These are phyloP conservation scores for Annulohypoxylon truncatum DNA, from an alignment of 2,329 filamentous ascomycete genomes.

Conservation along the genomic window DNA sequence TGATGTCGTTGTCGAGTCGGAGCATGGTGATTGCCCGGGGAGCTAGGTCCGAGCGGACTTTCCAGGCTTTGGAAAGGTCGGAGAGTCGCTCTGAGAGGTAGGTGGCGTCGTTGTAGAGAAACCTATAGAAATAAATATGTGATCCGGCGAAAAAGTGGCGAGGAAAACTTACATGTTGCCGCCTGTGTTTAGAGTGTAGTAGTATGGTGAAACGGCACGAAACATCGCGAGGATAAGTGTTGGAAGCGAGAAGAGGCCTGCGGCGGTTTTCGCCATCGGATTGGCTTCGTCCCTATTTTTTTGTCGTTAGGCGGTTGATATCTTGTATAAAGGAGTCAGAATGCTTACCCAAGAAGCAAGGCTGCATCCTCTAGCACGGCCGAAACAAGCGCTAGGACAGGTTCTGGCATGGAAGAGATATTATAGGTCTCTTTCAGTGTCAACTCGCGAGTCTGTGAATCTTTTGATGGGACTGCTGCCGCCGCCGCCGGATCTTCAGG, in stretches of 20 bases:
- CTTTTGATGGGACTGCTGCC: slow-evolving; percentile 30
- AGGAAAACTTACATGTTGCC: slow-evolving; percentile 69
- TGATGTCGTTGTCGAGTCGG: slow-evolving; percentile 69
- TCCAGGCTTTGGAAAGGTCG: slow-evolving; percentile 64
- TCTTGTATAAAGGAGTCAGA: background rate
- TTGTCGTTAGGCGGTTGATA: slow-evolving; percentile 20
- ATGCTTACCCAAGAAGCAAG: slow-evolving; percentile 63
- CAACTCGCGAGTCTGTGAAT: slow-evolving; percentile 68
- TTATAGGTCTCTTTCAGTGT: slow-evolving; percentile 87
- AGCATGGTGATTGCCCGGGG: slow-evolving; percentile 65
- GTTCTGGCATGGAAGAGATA: slow-evolving; percentile 87
- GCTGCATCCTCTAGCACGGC: slow-evolving; percentile 70
- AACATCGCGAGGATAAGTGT: slow-evolving; percentile 82
- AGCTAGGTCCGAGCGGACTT: slow-evolving; percentile 63
- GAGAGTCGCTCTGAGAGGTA: slow-evolving; percentile 70
- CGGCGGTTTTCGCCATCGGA: slow-evolving; percentile 74
- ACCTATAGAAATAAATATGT: slow-evolving; percentile 57
- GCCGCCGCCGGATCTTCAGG: slow-evolving; percentile 44
- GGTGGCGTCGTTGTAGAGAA: slow-evolving; percentile 74
- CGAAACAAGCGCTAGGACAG: slow-evolving; percentile 75
- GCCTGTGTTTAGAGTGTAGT: slow-evolving; percentile 72
- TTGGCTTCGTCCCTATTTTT: slow-evolving; percentile 56
- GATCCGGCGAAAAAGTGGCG: background rate
- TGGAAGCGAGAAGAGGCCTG: slow-evolving; percentile 77
- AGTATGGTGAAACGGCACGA: slow-evolving; percentile 78